A percentile compares a stretch with the other conserved stretches of the same genome.
These are phyloP conservation scores for Morella rubra DNA, from an alignment of 306 rosid genomes.

Conservation along the genomic window DNA sequence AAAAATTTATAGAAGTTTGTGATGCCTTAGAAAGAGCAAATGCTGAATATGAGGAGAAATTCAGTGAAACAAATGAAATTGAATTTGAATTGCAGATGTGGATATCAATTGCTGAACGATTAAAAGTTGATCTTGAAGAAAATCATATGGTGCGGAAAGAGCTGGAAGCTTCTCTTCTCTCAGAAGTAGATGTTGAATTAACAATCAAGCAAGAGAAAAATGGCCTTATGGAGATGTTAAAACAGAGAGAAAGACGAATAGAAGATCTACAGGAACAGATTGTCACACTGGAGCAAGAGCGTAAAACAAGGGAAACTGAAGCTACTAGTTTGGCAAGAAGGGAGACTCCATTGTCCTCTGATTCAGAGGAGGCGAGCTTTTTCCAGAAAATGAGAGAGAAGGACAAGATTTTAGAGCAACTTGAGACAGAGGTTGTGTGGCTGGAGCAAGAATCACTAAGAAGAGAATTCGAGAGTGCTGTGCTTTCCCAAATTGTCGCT, in stretches of 20 bases:
- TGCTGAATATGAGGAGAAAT: conserved; percentile 48
- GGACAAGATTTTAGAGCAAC: conserved; percentile 52
- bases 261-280: conserved; percentile 46
- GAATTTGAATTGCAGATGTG: conserved; percentile 70
- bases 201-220: conserved; percentile 54
- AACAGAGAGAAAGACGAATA: conserved; percentile 44
- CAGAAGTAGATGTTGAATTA: conserved; percentile 62
- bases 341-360: conserved; percentile 21
- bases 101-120: conserved; percentile 54
- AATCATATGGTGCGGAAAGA: conserved; percentile 47
- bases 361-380: conserved; percentile 26
- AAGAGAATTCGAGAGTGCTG: conserved; percentile 51
- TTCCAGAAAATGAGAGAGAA: conserved; percentile 40
- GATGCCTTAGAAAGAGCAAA: conserved; percentile 48
- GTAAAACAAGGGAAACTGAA: conserved; percentile 36
- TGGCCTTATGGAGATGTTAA: conserved; percentile 34
- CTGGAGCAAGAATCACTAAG: conserved; percentile 53
- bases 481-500: conserved; percentile 40
- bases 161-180: conserved; percentile 76
- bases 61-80: conserved; percentile 55
- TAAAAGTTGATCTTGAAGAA: conserved; percentile 54
- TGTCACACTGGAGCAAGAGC: conserved; percentile 45
- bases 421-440: conserved; percentile 48
- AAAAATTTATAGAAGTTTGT: conserved; percentile 36
- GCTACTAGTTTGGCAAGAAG: conserved; percentile 27